Percentiles rank a stretch among this genome's conserved stretches.
Evolutionary conservation across 129 eudicot species (phyloP).

Genomic region (Smallanthus sonchifolius): DNA sequence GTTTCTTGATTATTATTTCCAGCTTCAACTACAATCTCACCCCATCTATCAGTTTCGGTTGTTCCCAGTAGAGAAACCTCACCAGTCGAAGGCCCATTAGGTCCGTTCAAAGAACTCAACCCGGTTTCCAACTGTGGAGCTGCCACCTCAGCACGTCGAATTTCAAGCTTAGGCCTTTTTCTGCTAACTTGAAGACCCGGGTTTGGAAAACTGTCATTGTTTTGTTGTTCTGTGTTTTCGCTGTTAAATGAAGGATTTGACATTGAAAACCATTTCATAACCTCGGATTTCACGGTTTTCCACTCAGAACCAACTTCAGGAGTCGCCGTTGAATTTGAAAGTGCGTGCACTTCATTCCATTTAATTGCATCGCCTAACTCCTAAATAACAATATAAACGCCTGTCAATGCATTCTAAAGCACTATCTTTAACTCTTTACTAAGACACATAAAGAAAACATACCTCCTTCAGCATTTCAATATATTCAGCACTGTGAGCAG

Average conservation of each 20-base stretch:
- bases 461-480: conserved; percentile 89
- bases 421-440: background rate
- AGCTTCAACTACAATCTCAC: conserved; percentile 59
- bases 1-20: conserved; percentile 42
- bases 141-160: conserved; percentile 85
- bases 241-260: conserved; percentile 43
- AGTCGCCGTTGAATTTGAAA: conserved; percentile 33
- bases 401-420: background rate
- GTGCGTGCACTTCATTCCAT: conserved; percentile 67
- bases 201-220: conserved; percentile 34
- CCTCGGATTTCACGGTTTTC: conserved; percentile 81
- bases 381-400: conserved; percentile 31
- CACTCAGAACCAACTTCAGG: conserved; percentile 53
- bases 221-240: conserved; percentile 42
- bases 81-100: conserved; percentile 23
- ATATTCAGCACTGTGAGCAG: conserved; percentile 70
- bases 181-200: conserved; percentile 47
- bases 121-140: conserved; percentile 40
- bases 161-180: conserved; percentile 90
- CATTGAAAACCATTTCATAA: conserved; percentile 68
- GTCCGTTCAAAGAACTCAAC: conserved; percentile 40
- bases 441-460: background rate
- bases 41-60: conserved; percentile 51
- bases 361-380: conserved; percentile 70
- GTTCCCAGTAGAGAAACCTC: conserved; percentile 26